Conservation (phyloP, 345 rosid species). For the Salix exigua region DNA sequence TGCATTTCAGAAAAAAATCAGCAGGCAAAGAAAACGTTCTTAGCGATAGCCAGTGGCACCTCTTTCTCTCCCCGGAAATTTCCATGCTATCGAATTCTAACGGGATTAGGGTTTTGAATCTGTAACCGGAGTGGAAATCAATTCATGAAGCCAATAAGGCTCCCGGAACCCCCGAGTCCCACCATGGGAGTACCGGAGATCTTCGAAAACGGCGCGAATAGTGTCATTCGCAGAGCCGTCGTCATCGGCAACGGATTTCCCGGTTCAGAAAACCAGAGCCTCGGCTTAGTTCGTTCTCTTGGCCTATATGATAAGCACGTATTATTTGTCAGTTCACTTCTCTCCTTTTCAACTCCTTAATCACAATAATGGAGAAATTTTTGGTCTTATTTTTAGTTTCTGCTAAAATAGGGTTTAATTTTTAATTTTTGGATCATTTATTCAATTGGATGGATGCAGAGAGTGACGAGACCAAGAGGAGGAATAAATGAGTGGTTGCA, state of each 20-base stretch:
- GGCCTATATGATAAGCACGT: conserved; percentile 64
- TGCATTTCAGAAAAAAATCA: too few relatives aligned
- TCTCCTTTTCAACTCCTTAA: background rate
- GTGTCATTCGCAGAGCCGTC: conserved; percentile 81
- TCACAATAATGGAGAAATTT: background rate
- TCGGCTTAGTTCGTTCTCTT: conserved; percentile 84
- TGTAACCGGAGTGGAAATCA: background rate
- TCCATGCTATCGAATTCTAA: background rate
- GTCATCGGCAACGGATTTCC: conserved; percentile 82
- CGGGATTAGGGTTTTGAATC: background rate
- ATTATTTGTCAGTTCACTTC: conserved; percentile 57
- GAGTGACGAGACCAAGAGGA: conserved; percentile 93
- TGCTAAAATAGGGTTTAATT: background rate
- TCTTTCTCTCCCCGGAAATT: too few relatives aligned
- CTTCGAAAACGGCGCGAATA: conserved; percentile 72
- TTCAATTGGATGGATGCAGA: conserved; percentile 32
- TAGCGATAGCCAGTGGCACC: too few relatives aligned
- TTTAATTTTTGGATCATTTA: background rate
- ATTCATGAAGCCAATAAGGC: conserved; percentile 74
- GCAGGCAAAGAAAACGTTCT: too few relatives aligned
- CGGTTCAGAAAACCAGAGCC: conserved; percentile 83
- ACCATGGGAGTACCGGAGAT: conserved; percentile 81
- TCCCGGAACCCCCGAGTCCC: conserved; percentile 78
- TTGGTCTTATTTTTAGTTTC: background rate
- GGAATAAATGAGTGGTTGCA: conserved; percentile 88